Base-by-base conservation (phyloP, 257 asterid genomes). In the Fraxinus cuspidata region DNA sequence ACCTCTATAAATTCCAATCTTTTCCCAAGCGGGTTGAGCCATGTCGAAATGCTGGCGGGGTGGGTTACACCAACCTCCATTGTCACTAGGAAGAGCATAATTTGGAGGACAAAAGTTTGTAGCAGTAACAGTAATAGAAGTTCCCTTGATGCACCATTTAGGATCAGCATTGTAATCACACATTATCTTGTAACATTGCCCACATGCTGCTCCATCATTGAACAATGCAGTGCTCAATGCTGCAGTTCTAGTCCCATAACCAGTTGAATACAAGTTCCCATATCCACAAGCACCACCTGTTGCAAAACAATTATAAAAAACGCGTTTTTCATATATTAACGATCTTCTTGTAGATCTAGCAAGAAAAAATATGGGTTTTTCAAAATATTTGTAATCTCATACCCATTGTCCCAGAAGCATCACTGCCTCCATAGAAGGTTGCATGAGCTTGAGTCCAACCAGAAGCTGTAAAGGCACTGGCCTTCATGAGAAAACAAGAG, bases 321-420 rank as follows among this genome's bases (percentile, higher is more conserved):
- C 47, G 2, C 13, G 12, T 38, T 40, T 31, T 31, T 31, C 34
- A 31, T 31, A 31, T 3, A 31, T 31, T 15, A 47, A 47, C n/a
- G n/a, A 47, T 47, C 7, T 47, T 47, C 7, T 4, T 15, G n/a
- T 63, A 63, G 34, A 63, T 63, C 32, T 25, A 63, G 19, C 68
- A 63, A 63, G 11, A 42, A 9, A 38, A 38, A 15, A 56, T 11
- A 42, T 1, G 47, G 47, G 47, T 40, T 10, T 40, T 40, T 9
- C 3, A 42, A n/a, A 63, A 63, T 27, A 25, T 29, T 15, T 6
- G 2, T 10, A 7, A 15, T 12, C 7, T 1, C 72, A 10, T 85
- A 88, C 95, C 95, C 95, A 90, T 90, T 74, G 95, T 90, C 2
- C 92, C 92, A 3, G 92, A 88, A 65, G 95, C 92, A 70, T 90